Evolutionary conservation across 306 rosid species (phyloP).

Genomic region (Vigna radiata): DNA sequence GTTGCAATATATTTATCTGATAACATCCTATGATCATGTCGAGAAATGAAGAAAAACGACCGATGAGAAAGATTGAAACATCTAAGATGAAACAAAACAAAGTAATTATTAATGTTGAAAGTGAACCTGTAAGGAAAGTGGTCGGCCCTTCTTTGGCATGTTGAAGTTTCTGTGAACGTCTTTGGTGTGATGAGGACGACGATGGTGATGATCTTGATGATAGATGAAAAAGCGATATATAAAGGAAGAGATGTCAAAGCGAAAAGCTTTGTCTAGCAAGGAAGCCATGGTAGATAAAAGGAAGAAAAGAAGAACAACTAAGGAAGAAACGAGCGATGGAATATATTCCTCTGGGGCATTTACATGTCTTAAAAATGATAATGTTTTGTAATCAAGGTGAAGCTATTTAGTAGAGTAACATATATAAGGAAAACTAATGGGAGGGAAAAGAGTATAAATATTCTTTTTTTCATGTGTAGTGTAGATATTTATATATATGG

Average conservation of each 20-base stretch:
- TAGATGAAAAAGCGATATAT: slow-evolving; percentile 46
- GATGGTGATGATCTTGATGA: neutral
- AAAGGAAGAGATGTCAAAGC: slow-evolving; percentile 59
- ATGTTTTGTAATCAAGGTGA: slow-evolving; percentile 44
- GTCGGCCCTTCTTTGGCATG: slow-evolving; percentile 84
- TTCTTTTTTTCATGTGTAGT: slow-evolving; percentile 33
- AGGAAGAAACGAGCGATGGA: slow-evolving; percentile 54
- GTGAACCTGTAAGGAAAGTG: slow-evolving; percentile 84
- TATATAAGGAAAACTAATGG: slow-evolving; percentile 31
- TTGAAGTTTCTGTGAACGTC: slow-evolving; percentile 49
- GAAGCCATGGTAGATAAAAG: slow-evolving; percentile 60
- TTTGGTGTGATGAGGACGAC: slow-evolving; percentile 28
- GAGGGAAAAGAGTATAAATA: slow-evolving; percentile 42
- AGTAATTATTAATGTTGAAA: neutral
- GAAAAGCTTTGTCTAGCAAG: slow-evolving; percentile 60
- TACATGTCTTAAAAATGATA: slow-evolving; percentile 48
- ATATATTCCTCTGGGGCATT: slow-evolving; percentile 71
- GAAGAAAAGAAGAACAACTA: slow-evolving; percentile 42
- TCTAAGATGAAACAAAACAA: too few relatives aligned
- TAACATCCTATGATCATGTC: slow-evolving; percentile 1
- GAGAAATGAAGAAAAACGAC: neutral
- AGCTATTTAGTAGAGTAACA: slow-evolving; percentile 24
- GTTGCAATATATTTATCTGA: neutral
- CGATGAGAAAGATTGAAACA: neutral
- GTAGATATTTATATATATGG: slow-evolving; percentile 41